A percentile compares a stretch with the other conserved stretches of the same genome.
These are phyloP conservation scores for Lanmaoa pseudosensibilis DNA, from an alignment of 768 basidiomycete genomes.

Conservation along the genomic window DNA sequence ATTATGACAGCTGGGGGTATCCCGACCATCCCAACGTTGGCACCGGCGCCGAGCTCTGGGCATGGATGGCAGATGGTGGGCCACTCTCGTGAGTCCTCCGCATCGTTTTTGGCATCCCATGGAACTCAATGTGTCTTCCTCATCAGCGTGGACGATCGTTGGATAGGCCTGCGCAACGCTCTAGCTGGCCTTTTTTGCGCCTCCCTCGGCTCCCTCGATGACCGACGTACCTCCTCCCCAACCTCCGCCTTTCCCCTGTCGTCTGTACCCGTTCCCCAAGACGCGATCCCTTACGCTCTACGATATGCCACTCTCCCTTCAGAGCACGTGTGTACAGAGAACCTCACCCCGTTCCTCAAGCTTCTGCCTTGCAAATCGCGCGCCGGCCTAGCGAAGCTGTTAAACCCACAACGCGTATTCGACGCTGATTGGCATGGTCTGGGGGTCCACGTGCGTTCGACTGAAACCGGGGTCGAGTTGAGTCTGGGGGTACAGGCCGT, in stretches of 20 bases:
- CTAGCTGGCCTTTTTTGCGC: conserved; percentile 95
- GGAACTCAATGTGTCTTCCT: not conserved
- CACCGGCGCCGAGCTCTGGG: conserved; percentile 87
- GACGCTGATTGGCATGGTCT: conserved; percentile 93
- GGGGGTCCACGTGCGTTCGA: conserved; percentile 73
- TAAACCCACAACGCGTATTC: conserved; percentile 85
- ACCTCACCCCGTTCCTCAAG: conserved; percentile 93
- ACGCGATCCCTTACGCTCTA: conserved; percentile 48
- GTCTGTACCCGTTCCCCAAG: conserved; percentile 44
- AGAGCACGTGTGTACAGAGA: conserved; percentile 95
- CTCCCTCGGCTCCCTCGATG: conserved; percentile 76
- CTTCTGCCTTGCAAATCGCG: conserved; percentile 89
- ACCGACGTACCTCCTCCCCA: conserved; percentile 73
- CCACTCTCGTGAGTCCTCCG: conserved; percentile 44
- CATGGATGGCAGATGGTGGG: conserved; percentile 79
- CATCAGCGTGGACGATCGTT: conserved; percentile 68
- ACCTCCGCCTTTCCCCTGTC: conserved; percentile 63
- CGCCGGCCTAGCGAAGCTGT: conserved; percentile 78
- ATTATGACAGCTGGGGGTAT: conserved; percentile 80
- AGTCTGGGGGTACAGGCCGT: conserved; percentile 73
- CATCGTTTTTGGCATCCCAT: not conserved
- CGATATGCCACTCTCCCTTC: conserved; percentile 78
- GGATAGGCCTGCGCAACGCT: conserved; percentile 85
- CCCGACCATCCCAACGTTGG: conserved; percentile 76
- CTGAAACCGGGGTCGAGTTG: conserved; percentile 59